phyloP scores from a whole-genome alignment of 1,139 yeast species.

The Geotrichum phurueaensis region DNA sequence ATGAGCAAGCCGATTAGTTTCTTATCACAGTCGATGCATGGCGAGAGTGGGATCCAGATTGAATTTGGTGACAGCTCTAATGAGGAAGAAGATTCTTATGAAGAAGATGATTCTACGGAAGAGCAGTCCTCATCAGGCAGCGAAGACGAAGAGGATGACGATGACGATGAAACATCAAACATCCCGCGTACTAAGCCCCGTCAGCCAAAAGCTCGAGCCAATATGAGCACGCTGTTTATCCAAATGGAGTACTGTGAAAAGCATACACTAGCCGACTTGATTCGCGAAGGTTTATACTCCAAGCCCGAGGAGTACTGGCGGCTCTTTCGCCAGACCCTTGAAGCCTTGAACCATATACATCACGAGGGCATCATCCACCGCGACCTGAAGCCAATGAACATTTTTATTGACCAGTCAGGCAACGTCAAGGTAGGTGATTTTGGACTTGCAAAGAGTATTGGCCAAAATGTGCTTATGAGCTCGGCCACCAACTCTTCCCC shows the following conservation, averaged over 20 bases:
- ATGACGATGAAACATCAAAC: slow-evolving; percentile 18
- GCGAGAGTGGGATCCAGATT: slow-evolving; percentile 28
- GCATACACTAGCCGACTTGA: slow-evolving; percentile 76
- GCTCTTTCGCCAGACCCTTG: slow-evolving; percentile 76
- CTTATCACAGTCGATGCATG: slow-evolving; percentile 29
- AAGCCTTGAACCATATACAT: slow-evolving; percentile 88
- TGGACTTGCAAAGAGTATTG: slow-evolving; percentile 71
- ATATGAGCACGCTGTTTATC: slow-evolving; percentile 58
- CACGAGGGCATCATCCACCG: slow-evolving; percentile 92
- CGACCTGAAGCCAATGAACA: slow-evolving; percentile 91
- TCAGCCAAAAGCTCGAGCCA: not conserved
- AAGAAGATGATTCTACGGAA: slow-evolving; percentile 14
- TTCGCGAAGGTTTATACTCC: slow-evolving; percentile 68
- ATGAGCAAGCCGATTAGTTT: slow-evolving; percentile 27
- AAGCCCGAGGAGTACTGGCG: slow-evolving; percentile 85
- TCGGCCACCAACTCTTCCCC: slow-evolving; percentile 22
- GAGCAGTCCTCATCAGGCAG: slow-evolving; percentile 18
- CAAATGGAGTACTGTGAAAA: slow-evolving; percentile 99
- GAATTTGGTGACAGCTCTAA: slow-evolving; percentile 29
- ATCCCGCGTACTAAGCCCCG: not conserved
- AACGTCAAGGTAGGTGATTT: slow-evolving; percentile 95
- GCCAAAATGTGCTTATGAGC: slow-evolving; percentile 48
- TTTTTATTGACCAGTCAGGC: slow-evolving; percentile 84
- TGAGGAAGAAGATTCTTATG: slow-evolving; percentile 20
- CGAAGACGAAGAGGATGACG: slow-evolving; percentile 17